Conservation (phyloP, 148 eudicot genomes). For the Heliamphora exappendiculata region DNA sequence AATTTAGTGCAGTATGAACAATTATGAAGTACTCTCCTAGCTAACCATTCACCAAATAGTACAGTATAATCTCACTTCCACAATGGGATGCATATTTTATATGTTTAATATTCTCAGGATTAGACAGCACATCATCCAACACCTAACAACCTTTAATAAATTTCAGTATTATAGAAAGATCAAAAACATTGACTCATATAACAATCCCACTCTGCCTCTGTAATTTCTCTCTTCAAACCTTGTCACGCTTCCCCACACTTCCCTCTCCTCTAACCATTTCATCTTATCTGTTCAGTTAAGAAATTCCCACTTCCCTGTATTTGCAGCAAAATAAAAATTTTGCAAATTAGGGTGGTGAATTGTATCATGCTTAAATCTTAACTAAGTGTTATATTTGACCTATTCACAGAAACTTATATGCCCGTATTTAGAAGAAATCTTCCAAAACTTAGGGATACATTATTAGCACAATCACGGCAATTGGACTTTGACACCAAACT, state of each 20-base stretch:
- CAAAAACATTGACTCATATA: neutral
- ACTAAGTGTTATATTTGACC: neutral
- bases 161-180: neutral
- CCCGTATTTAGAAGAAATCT: neutral
- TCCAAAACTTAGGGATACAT: neutral
- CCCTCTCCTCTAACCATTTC: neutral
- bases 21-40: neutral
- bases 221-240: neutral
- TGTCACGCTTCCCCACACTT: neutral
- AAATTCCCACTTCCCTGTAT: too few species aligned
- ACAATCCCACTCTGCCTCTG: neutral
- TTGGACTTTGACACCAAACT: neutral
- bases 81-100: neutral
- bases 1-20: neutral
- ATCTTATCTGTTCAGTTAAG: too few species aligned
- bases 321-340: too few species aligned
- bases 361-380: neutral
- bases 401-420: neutral
- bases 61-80: neutral
- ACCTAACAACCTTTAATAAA: neutral
- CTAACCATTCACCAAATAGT: neutral
- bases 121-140: neutral
- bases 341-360: too few species aligned
- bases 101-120: neutral
- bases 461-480: neutral